These are phyloP conservation scores for Coemansia sp. DNA, from an alignment of 371 early-diverging fungal species.

Conservation along the genomic window DNA sequence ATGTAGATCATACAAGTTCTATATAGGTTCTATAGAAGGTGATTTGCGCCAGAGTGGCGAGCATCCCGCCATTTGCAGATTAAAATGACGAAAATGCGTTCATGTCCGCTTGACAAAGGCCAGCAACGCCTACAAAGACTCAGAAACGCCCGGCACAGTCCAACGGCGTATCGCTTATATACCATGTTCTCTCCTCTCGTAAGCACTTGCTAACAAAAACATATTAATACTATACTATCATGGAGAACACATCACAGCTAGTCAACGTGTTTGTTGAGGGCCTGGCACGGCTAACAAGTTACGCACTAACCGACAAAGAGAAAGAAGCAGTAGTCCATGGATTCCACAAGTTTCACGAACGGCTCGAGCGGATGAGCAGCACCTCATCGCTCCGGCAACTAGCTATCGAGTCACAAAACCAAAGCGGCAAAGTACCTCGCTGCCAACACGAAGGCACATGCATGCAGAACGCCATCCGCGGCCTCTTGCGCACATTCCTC, in stretches of 20 bases:
- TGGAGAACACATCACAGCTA: constrained; percentile 34
- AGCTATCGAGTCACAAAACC: constrained; percentile 44
- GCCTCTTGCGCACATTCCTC: constrained; percentile 70
- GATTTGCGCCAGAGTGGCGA: too few relatives aligned
- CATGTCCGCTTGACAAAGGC: too few relatives aligned
- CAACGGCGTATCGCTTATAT: too few relatives aligned
- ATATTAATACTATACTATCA: not conserved
- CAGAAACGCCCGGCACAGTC: too few relatives aligned
- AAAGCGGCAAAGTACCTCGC: not conserved
- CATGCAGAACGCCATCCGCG: constrained; percentile 68
- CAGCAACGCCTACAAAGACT: too few relatives aligned
- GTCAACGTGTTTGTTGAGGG: constrained; percentile 76
- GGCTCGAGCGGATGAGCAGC: constrained; percentile 66
- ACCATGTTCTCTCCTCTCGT: too few relatives aligned
- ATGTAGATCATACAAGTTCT: too few relatives aligned
- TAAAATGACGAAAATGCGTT: too few relatives aligned
- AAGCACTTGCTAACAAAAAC: not conserved
- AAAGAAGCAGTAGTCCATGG: constrained; percentile 69
- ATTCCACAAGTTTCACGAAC: constrained; percentile 70
- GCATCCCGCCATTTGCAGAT: too few relatives aligned
- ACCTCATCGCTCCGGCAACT: constrained; percentile 37
- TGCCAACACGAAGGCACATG: constrained; percentile 81
- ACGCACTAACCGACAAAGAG: constrained; percentile 77
- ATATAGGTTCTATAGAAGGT: too few relatives aligned
- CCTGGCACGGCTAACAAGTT: constrained; percentile 70